Conservation (phyloP, 192 early-diverging fungal species). For the Podila epicladia region DNA sequence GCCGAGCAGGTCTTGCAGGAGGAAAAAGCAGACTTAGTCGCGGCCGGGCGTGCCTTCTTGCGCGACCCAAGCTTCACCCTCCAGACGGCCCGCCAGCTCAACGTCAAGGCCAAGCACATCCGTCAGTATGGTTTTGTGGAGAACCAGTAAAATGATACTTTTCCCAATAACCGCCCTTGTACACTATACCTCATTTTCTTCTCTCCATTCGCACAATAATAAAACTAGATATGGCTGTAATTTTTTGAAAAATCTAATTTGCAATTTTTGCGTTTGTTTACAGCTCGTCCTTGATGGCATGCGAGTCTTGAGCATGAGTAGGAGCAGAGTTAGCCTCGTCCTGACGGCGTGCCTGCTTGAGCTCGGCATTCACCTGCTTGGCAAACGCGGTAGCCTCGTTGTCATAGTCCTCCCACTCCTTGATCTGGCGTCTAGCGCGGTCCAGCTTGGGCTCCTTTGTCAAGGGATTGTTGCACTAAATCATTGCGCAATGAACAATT, state of each 20-base stretch:
- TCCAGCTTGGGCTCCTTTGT: conserved; percentile 99
- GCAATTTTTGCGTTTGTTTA: background rate
- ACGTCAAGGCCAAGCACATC: conserved; percentile 65
- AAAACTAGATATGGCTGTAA: background rate
- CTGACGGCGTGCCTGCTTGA: conserved; percentile 11
- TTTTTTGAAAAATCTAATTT: background rate
- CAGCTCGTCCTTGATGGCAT: conserved; percentile 31
- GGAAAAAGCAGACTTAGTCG: conserved; percentile 76
- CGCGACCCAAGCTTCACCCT: conserved; percentile 73
- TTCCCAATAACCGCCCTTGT: background rate
- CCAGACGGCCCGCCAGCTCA: conserved; percentile 69
- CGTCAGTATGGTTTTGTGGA: conserved; percentile 60
- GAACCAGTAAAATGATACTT: background rate
- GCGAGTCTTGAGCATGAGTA: background rate
- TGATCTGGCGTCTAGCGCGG: conserved; percentile 88
- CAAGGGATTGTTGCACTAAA: conserved; percentile 96
- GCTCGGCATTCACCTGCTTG: conserved; percentile 37
- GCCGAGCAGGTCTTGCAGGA: conserved; percentile 74
- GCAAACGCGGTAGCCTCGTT: conserved; percentile 64
- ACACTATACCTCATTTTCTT: background rate
- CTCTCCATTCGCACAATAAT: background rate
- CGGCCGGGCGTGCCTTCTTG: conserved; percentile 77
- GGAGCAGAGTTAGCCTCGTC: background rate
- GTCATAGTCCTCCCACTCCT: conserved; percentile 95
- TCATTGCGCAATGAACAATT: background rate